Base-by-base conservation (phyloP, 805 yeast species). In the Nakazawaea anatomiae region DNA sequence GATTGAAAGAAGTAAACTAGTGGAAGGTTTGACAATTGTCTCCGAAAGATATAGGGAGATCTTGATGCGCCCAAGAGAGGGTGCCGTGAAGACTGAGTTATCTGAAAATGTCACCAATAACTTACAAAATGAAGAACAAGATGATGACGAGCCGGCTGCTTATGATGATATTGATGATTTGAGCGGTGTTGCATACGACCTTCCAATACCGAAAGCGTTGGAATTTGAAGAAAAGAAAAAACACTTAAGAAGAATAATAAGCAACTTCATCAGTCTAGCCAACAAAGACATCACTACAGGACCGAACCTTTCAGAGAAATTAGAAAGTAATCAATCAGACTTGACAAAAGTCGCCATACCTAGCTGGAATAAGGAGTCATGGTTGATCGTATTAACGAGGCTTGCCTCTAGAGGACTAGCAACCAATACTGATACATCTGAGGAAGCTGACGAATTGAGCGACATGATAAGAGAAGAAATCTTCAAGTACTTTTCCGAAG, bases 371-470 rank as follows among this genome's bases (percentile, higher is more conserved):
- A 76, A 74, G 40, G 84, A 83, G 55, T 80, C 92, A 1, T 90
- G 97, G 96, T 69, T 89, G 11, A 71, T 83, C 4, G 61, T 92
- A 11, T 70, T 91, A 40, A 79, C 89, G 1, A 73, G 98, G 61
- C 67, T 90, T 43, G 87, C 94, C 0, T 83, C 96, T 0, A 73
- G 99, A 57, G 99, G 97, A 0, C 73, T 87, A 56, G 44, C 39
- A 4, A 38, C 39, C 4, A 38, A 39, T 18, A 50, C 30, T 4
- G 42, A 39, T 6, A 39, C 36, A 6, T 48, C 51, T n/a, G 34
- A 41, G 35, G 35, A 32, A 2, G 53, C 46, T 35, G 54, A 44
- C 36, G 48, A 39, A 39, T 73, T 80, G 63, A 73, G 88, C 54
- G 77, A 81, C 50, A 62, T 81, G 53, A 79, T 92, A 10, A 75